Evolutionary conservation across 2,329 filamentous ascomycete genomes (phyloP), one percentile per base, ranked within the genome.

Genomic region (Chrysoporthe austroafricana): DNA sequence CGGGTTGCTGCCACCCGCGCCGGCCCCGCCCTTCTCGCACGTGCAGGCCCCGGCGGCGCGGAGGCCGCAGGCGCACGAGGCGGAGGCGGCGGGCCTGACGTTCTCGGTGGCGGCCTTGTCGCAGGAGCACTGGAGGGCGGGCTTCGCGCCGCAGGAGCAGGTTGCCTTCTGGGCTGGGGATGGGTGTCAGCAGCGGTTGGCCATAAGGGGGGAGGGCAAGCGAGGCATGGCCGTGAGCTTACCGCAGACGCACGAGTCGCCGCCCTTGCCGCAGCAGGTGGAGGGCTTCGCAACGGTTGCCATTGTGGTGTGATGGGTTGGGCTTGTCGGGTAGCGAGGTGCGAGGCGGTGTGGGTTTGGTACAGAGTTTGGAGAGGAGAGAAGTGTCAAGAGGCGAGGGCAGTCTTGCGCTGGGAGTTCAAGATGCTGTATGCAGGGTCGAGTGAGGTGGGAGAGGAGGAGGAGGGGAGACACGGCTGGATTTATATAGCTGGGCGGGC

Each of bases 121-220:
- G 77, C 94, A 97, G 46, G 90, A 96, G 83, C 94, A 97, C 74
- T 89, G 82, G 69, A 92, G 91, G 68, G 90, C 92, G 32, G 92
- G 91, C 66, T 93, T 90, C 73, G 91, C 89, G 73, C 93, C 88
- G 84, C 94, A 97, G 57, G 91, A 94, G 85, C 93, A 97, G 48
- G 44, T 56, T 57, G 59, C 39, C 34, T 65, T 66, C 18, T 60
- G 46, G 48, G 58, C 64, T 66, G 44, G 50, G 7, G 26, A 3
- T 1, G 16, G 36, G 32, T 36, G 44, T 63, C 62, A 69, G 68
- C 9, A 46, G 16, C 16, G 7, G 48, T 52, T 5, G 32, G 36
- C n/a, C 26, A 26, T 26, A 43, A 60, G 46, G 21, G 50, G 59
- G 66, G 69, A 61, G 63, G 56, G 62, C 13, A 36, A 50, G 63